These are phyloP conservation scores for Camellia sinensis DNA, from an alignment of 148 eudicot species.

Conservation along the genomic window DNA sequence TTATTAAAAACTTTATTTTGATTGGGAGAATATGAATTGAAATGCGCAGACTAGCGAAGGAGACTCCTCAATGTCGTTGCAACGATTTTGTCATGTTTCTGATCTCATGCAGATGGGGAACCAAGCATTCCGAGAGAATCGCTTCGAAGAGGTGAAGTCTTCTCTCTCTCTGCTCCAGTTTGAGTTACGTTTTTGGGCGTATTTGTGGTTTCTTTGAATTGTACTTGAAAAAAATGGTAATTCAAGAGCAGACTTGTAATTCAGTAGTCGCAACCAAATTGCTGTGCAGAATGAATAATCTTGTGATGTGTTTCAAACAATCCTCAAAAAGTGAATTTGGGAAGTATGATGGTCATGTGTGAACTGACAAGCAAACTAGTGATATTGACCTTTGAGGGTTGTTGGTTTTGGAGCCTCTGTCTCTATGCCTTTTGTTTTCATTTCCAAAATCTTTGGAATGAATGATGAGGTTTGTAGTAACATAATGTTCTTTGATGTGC, in stretches of 20 bases:
- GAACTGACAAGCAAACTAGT: neutral
- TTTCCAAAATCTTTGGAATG: neutral
- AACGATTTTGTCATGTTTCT: conserved; percentile 52
- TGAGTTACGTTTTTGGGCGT: too few relatives aligned
- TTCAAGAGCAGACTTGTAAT: neutral
- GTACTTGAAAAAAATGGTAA: neutral
- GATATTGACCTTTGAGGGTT: neutral
- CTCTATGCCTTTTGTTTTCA: neutral
- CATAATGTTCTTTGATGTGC: neutral
- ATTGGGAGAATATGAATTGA: neutral
- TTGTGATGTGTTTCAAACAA: neutral
- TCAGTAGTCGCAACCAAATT: neutral
- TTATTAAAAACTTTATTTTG: neutral
- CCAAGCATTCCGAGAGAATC: conserved; percentile 55
- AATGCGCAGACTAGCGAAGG: conserved; percentile 26
- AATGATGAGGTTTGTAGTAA: neutral
- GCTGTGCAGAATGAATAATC: neutral
- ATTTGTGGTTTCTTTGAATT: neutral
- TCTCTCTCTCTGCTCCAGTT: neutral
- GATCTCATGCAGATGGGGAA: conserved; percentile 67
- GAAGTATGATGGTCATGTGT: neutral
- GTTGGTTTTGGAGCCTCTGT: neutral
- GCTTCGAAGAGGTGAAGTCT: conserved; percentile 56
- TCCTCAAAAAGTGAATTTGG: neutral
- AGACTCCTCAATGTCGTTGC: conserved; percentile 41